Base-by-base conservation (phyloP, 805 yeast species). In the Metschnikowia dekortorum region DNA sequence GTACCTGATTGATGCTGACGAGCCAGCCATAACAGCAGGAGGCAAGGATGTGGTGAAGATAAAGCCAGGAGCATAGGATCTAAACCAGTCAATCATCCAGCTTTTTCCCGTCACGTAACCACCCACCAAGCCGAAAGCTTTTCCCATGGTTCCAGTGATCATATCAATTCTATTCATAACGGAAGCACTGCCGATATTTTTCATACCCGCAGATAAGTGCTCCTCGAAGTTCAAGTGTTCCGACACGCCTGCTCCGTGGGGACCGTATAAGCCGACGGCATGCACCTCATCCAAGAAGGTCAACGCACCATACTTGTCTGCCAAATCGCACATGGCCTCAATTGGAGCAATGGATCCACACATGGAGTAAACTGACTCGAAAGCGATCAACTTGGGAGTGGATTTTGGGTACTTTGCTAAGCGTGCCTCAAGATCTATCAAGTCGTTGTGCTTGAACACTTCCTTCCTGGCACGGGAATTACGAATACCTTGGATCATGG, bases 221-320 rank as follows among this genome's bases (percentile, higher is more conserved):
- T 84, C 83, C 43, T 88, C 88, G 61, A 90, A 94, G 71, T 94
- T 89, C 62, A 87, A 76, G 68, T 94, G 99, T 71, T 94, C 99
- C 44, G 98, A 97, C 49, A 94, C 98, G 73, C 99, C 99, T 33
- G 97, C 99, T 65, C 99, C 99, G 62, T 88, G 96, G 53, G 99
- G 98, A 62, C 99, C 99, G 66, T 94, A 94, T 85, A 94, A 81
- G 49, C 99, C 99, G 43, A 94, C 98, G 34, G 99, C 98, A 65
- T 94, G 99, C 36, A 94, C 99, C 71, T 94, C 99, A 68, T 94
- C 99, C 67, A 94, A 76, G 70, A 94, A 94, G 31, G 99, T 94
- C 61, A 94, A 71, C 43, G 98, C 98, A 54, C 98, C 98, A 67
- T 94, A 94, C 71, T 94, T 89, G 48, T 94, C 97, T 38, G 99